A percentile compares a stretch with the other conserved stretches of the same genome.
Conservation (phyloP, 768 basidiomycete genomes). For the Lentinula raphanica region DNA sequence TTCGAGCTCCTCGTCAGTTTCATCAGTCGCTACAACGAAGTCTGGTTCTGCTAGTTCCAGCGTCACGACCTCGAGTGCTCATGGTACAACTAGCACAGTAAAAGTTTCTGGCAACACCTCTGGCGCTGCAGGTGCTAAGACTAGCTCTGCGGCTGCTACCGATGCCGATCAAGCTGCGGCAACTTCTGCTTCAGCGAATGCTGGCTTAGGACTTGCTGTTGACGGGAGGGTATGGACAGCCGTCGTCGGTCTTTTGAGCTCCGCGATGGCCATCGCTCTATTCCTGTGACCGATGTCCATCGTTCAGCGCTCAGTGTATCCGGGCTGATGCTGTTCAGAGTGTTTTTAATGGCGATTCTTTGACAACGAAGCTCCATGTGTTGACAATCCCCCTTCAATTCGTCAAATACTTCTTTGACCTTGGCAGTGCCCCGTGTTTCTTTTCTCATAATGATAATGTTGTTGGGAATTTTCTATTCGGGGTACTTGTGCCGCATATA, state of each 20-base stretch:
- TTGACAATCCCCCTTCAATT: background rate
- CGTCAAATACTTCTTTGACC: background rate
- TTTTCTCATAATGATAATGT: background rate
- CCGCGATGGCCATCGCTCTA: slow-evolving; percentile 16
- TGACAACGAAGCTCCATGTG: background rate
- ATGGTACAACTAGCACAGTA: background rate
- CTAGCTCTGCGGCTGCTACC: slow-evolving; percentile 2
- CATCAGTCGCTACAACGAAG: background rate
- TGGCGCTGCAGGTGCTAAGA: background rate
- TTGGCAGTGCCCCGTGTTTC: background rate
- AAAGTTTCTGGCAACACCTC: background rate
- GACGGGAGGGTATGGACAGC: slow-evolving; percentile 10
- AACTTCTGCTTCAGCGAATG: slow-evolving; percentile 10
- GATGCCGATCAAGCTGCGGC: background rate
- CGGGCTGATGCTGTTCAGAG: too few relatives aligned
- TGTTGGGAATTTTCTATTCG: background rate
- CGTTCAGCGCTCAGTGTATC: background rate
- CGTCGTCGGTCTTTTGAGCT: slow-evolving; percentile 11
- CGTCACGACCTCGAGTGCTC: background rate
- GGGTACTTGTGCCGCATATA: background rate
- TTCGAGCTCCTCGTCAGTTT: background rate
- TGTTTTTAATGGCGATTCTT: background rate
- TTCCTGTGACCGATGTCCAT: slow-evolving; percentile 12
- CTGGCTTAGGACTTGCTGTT: slow-evolving; percentile 10
- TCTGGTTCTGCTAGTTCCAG: background rate